Conservation (phyloP, 2,329 filamentous ascomycete species). For the Dothiorella sarmentorum region DNA sequence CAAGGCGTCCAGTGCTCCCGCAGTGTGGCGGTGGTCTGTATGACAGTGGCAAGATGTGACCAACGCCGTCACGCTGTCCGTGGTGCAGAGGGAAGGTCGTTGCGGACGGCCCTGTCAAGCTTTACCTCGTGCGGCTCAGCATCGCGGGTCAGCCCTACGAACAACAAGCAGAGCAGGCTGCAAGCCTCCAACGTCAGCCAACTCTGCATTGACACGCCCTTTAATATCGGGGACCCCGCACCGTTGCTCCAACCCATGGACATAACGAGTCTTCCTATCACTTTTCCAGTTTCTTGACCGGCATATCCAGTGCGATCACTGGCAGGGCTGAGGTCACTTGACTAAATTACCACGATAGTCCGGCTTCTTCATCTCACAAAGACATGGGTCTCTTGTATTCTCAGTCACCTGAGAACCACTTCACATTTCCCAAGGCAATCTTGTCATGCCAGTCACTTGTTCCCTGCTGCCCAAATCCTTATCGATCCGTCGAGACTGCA, state of each 20-base stretch:
- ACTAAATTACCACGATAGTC: not conserved
- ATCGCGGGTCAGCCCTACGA: slow-evolving; percentile 5
- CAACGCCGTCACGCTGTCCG: slow-evolving; percentile 6
- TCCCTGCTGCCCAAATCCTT: not conserved
- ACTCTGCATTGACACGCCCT: slow-evolving; percentile 11
- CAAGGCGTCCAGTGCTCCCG: slow-evolving; percentile 12
- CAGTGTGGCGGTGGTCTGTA: not conserved
- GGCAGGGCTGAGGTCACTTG: slow-evolving; percentile 3
- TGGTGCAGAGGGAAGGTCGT: not conserved
- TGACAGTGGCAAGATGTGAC: not conserved
- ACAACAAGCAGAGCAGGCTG: not conserved
- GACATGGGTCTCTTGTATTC: not conserved
- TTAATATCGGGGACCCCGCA: slow-evolving; percentile 14
- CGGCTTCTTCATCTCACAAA: not conserved
- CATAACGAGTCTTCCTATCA: not conserved
- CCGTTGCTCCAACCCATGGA: not conserved
- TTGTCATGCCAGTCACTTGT: not conserved
- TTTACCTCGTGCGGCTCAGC: slow-evolving; percentile 2
- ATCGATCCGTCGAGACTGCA: not conserved
- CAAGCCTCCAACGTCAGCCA: not conserved
- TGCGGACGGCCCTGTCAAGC: not conserved
- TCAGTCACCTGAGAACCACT: slow-evolving; percentile 4
- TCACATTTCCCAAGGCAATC: not conserved
- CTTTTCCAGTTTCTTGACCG: not conserved
- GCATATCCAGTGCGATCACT: not conserved